A percentile compares a stretch with the other conserved stretches of the same genome.
These are phyloP conservation scores for Pestalotiopsis sp. DNA, from an alignment of 2,329 filamentous ascomycete species.

Conservation along the genomic window DNA sequence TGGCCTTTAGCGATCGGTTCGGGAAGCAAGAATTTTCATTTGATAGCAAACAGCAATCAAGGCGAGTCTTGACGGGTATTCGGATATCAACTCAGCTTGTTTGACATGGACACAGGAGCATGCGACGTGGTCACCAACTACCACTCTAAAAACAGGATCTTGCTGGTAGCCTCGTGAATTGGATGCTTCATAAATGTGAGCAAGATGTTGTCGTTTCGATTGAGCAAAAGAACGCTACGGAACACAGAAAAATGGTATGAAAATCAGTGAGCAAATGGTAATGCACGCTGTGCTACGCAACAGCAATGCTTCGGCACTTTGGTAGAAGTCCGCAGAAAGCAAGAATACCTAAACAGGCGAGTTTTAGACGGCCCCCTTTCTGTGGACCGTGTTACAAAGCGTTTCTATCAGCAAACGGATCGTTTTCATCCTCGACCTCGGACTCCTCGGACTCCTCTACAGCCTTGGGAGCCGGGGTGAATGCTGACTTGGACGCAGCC, in stretches of 20 bases:
- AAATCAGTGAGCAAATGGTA: neutral
- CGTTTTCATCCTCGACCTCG: slow-evolving; percentile 76
- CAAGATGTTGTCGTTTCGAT: neutral
- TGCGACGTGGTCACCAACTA: neutral
- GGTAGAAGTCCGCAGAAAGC: neutral
- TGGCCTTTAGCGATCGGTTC: neutral
- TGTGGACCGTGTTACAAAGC: slow-evolving; percentile 45
- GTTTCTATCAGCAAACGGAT: slow-evolving; percentile 86
- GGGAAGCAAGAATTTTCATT: neutral
- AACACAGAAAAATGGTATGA: neutral
- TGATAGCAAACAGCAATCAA: neutral
- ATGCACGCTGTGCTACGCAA: neutral
- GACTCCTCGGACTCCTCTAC: slow-evolving; percentile 49
- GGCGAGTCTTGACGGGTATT: neutral
- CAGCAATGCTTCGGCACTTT: neutral
- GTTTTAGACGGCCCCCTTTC: neutral
- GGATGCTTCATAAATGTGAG: neutral
- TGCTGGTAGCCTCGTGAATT: neutral
- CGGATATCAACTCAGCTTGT: neutral
- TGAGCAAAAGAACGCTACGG: neutral
- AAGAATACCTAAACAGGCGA: neutral
- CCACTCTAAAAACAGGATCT: neutral
- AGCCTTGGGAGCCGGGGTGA: slow-evolving; percentile 43
- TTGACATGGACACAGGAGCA: neutral
- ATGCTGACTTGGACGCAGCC: slow-evolving; percentile 46